A percentile compares a stretch with the other conserved stretches of the same genome.
Evolutionary conservation across 2,329 filamentous ascomycete species (phyloP).

Genomic region (Sclerotinia minor): DNA sequence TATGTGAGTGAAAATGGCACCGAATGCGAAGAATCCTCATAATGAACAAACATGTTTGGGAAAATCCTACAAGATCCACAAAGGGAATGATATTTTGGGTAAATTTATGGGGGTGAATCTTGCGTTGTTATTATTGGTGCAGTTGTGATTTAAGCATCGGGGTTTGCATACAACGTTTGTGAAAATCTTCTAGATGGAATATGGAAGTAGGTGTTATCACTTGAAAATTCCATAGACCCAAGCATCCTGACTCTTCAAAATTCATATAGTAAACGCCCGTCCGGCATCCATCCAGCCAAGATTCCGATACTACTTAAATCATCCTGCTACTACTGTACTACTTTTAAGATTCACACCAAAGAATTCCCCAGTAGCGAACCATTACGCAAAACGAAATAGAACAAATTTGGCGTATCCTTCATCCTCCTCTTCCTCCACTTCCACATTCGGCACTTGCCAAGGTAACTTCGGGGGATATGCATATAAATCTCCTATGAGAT

Average conservation of each 20-base stretch:
- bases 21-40: no score
- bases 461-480: background rate
- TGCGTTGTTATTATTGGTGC: background rate
- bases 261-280: background rate
- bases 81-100: background rate
- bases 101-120: background rate
- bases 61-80: background rate
- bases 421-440: background rate
- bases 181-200: background rate
- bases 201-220: background rate
- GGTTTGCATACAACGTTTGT: background rate
- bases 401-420: background rate
- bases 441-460: background rate
- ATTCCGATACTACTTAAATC: background rate
- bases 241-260: background rate
- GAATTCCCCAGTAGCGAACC: background rate
- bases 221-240: background rate
- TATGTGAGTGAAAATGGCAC: background rate
- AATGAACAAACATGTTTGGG: background rate
- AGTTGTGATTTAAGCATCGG: background rate
- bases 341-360: background rate
- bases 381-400: background rate
- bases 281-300: background rate
- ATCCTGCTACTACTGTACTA: background rate
- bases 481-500: background rate